Base-by-base conservation (phyloP, 495 filamentous ascomycete species). In the Penicillium subrubescens region DNA sequence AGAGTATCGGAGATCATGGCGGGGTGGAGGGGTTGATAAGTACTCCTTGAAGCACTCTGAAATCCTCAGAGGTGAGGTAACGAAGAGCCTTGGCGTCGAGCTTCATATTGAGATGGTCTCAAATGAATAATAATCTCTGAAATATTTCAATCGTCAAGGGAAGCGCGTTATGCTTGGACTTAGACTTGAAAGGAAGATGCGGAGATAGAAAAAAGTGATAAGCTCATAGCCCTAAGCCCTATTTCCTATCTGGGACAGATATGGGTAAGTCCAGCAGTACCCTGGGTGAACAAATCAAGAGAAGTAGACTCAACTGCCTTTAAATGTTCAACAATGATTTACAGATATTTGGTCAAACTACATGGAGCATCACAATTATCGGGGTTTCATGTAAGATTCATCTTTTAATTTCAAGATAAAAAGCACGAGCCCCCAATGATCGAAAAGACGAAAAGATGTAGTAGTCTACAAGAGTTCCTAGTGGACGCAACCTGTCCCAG, bases 41-140 rank as follows among this genome's bases (percentile, higher is more conserved):
- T 86, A 97, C 95, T 64, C 92, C 96, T 71, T 92, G 89, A 59
- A 99, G 90, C 61, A 97, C 94, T 67, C 89, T 87, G 91, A 96
- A 99, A 83, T 98, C 95, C 77, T 98, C 96, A 17, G 82, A 72
- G 57, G 91, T 88, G 73, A 99, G 88, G 78, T 98, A 94, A 70
- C 95, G 94, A 77, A 98, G 89, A 50, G 89, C 87, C 73, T 91
- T 91, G 8, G 93, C 91, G 75, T 99, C 91, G 74, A 99, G 88
- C 80, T 93, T 96, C 95, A 98, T 99, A 63, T 31, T 56, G 39
- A 34, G 31, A 56, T 21, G 7, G 4, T 3, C 21, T 29, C 33
- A 56, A 39, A 56, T 35, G 17, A 39, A 14, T n/a, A 8, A 23
- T 5, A 14, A 37, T 15, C 8, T 54, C 27, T 8, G 51, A 19